phyloP scores from a whole-genome alignment of 2,329 filamentous ascomycete species.

The Colletotrichum lupini region DNA sequence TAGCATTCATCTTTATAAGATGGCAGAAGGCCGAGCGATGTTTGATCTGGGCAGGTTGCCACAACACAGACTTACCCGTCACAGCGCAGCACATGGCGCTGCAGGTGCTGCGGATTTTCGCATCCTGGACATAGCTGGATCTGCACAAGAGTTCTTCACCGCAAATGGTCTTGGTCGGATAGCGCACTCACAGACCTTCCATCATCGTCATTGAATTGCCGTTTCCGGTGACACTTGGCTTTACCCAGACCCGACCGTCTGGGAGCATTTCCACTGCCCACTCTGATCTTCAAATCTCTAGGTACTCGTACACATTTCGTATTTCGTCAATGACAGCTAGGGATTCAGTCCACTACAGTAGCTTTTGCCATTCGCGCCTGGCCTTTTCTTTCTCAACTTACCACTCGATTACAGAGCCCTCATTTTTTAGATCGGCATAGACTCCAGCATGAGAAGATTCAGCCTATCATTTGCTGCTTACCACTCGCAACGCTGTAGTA shows the following conservation, averaged over 20 bases:
- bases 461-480: too few species aligned
- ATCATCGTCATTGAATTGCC: conserved; percentile 3
- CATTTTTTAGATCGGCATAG: not conserved
- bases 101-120: not conserved
- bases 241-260: not conserved
- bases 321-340: conserved; percentile 1
- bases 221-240: conserved; percentile 5
- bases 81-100: not conserved
- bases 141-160: not conserved
- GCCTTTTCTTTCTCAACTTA: not conserved
- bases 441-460: not conserved
- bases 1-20: not conserved
- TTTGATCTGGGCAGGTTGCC: not conserved
- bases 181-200: conserved; percentile 1
- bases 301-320: not conserved
- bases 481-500: too few species aligned
- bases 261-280: not conserved
- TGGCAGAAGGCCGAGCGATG: not conserved
- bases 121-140: not conserved
- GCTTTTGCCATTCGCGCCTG: not conserved
- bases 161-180: conserved; percentile 22
- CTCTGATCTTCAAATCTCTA: not conserved
- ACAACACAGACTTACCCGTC: not conserved
- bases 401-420: not conserved
- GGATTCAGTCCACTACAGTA: conserved; percentile 2